A percentile compares a stretch with the other conserved stretches of the same genome.
Evolutionary conservation across 2,329 filamentous ascomycete genomes (phyloP).

Genomic region (Neonectria neomacrospora): DNA sequence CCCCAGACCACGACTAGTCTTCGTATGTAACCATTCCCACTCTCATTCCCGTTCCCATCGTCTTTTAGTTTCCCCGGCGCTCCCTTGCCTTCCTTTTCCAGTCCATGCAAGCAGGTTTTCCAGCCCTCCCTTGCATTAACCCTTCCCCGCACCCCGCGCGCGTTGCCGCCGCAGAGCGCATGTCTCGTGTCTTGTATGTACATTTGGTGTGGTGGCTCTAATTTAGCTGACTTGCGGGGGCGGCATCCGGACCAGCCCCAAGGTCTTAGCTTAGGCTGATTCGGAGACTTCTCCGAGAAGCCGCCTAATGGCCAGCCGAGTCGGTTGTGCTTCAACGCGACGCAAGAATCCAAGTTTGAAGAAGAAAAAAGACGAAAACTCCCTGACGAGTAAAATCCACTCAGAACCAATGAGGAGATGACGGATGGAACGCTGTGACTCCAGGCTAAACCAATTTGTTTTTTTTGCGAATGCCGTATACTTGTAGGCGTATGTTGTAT

Average conservation of each 20-base stretch:
- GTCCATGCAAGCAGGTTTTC: constrained; percentile 32
- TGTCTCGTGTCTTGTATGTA: constrained; percentile 14
- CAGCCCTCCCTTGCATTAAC: constrained; percentile 9
- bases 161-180: constrained; percentile 32
- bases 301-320: constrained; percentile 19
- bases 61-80: neutral
- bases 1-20: neutral
- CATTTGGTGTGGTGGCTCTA: constrained; percentile 34
- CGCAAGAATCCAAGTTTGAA: constrained; percentile 3
- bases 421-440: constrained; percentile 42
- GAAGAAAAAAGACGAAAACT: constrained; percentile 23
- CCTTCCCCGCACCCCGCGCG: constrained; percentile 30
- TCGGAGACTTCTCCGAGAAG: constrained; percentile 37
- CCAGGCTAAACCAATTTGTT: constrained; percentile 39
- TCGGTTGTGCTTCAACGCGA: constrained; percentile 15
- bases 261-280: constrained; percentile 21
- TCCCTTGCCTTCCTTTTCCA: constrained; percentile 27
- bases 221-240: constrained; percentile 40
- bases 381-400: constrained; percentile 30
- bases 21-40: constrained; percentile 16
- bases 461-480: constrained; percentile 28
- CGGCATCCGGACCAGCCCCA: constrained; percentile 28
- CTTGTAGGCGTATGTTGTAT: constrained; percentile 10
- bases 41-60: constrained; percentile 20
- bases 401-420: constrained; percentile 11